A percentile compares a stretch with the other conserved stretches of the same genome.
phyloP scores from a whole-genome alignment of 306 rosid genomes.

The Prunus davidiana region DNA sequence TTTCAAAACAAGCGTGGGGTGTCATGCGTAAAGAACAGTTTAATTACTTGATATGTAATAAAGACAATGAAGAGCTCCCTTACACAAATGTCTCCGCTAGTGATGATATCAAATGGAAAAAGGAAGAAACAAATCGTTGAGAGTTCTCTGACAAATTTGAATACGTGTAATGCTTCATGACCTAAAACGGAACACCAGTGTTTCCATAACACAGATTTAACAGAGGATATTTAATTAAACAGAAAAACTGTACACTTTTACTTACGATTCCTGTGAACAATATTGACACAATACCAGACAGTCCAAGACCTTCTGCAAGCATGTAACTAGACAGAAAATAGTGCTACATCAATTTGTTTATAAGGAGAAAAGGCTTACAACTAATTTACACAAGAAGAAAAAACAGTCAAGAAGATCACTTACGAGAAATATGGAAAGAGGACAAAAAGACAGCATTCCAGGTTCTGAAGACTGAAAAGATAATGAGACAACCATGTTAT shows the following conservation, averaged over 20 bases:
- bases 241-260: slow-evolving; percentile 15
- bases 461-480: slow-evolving; percentile 82
- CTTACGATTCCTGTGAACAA: slow-evolving; percentile 96
- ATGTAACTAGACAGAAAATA: slow-evolving; percentile 60
- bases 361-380: slow-evolving; percentile 3
- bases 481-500: slow-evolving; percentile 17
- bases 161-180: slow-evolving; percentile 93
- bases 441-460: slow-evolving; percentile 98
- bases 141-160: slow-evolving; percentile 93
- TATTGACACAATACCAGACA: slow-evolving; percentile 96
- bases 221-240: slow-evolving; percentile 4
- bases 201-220: slow-evolving; percentile 18
- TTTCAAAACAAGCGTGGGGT: slow-evolving; percentile 6
- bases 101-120: slow-evolving; percentile 95
- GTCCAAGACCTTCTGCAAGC: slow-evolving; percentile 97
- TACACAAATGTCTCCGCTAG: slow-evolving; percentile 97
- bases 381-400: neutral
- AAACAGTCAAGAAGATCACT: slow-evolving; percentile 37
- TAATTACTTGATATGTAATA: slow-evolving; percentile 17
- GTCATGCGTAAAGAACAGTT: slow-evolving; percentile 16
- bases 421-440: slow-evolving; percentile 99
- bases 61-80: slow-evolving; percentile 31
- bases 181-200: slow-evolving; percentile 48
- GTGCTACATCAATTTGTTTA: slow-evolving; percentile 18
- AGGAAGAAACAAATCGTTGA: slow-evolving; percentile 81